A percentile compares a stretch with the other conserved stretches of the same genome.
Evolutionary conservation across 768 basidiomycete species (phyloP).

Genomic region (Phylloporus rhodoxanthus): DNA sequence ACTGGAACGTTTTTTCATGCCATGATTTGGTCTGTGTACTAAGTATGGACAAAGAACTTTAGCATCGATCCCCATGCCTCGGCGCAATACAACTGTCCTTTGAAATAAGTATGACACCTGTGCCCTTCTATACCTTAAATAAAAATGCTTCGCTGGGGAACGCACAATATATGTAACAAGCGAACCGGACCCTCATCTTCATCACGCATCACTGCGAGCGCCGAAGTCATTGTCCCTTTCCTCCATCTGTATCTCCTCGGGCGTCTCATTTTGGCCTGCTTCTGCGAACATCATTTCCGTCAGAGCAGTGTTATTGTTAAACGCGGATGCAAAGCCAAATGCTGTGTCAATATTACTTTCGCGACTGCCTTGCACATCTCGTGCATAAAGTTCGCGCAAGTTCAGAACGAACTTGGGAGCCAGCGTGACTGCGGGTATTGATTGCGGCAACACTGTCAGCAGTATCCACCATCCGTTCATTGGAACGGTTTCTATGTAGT

Average conservation of each 20-base stretch:
- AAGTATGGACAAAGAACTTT: too few species aligned
- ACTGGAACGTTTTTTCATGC: too few species aligned
- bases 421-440: neutral
- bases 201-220: neutral
- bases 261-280: neutral
- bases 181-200: neutral
- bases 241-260: neutral
- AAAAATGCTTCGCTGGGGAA: neutral
- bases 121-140: too few species aligned
- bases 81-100: neutral
- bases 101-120: neutral
- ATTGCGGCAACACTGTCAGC: neutral
- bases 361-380: neutral
- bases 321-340: neutral
- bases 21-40: too few species aligned
- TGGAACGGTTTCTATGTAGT: neutral
- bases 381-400: neutral
- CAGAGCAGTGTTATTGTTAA: neutral
- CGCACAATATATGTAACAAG: neutral
- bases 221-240: neutral
- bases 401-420: slow-evolving; percentile 3
- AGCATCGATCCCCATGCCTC: neutral
- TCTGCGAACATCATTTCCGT: neutral
- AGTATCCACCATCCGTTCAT: neutral
- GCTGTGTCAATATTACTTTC: neutral